Base-by-base conservation (phyloP, 768 basidiomycete species). In the Pleurotus cornucopiae region DNA sequence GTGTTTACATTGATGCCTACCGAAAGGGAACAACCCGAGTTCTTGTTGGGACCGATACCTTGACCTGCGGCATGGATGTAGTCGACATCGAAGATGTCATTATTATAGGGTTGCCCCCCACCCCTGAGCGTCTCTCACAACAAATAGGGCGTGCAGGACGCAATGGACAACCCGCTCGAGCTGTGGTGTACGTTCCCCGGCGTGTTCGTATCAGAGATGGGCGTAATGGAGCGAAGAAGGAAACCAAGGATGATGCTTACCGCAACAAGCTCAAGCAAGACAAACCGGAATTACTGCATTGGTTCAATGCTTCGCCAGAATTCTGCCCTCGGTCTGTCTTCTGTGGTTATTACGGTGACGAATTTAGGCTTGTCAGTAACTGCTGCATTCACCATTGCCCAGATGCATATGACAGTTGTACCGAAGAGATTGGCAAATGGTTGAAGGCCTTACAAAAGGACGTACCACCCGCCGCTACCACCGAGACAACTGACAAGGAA, bases 181-280 rank as follows among this genome's bases (percentile, higher is more conserved):
- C 49, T 59, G 56, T 56, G 56, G 60, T 55, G 62, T 59, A 49
- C 39, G 61, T 25, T 61, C 61, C 56, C 69, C 67, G 20, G 66
- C 37, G 55, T 5, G 26, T 30, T 6, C 6, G 26, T 30, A 30
- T 30, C 26, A 30, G 26, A 30, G 26, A 30, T 6, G 6, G 26
- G 26, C 26, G 5, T 30, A 30, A 30, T 7, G 26, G 26, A 5
- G 26, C 26, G 5, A 30, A 30, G 26, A 30, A 30, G 26, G 26
- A 30, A 30, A 30, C 26, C 26, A 30, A 30, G 26, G 26, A 30
- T 30, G 26, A 30, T 30, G 26, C 26, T 30, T 30, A 30, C 7
- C 6, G 26, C 26, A 30, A 30, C 26, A 30, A 30, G 5, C 26
- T 30, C 3, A 30, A 30, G 6, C 26, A 30, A 30, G 26, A 30